Evolutionary conservation across 177 flowering plant genomes (phyloP), one percentile per base, ranked within the genome.

Genomic region (Vitis hybrid): DNA sequence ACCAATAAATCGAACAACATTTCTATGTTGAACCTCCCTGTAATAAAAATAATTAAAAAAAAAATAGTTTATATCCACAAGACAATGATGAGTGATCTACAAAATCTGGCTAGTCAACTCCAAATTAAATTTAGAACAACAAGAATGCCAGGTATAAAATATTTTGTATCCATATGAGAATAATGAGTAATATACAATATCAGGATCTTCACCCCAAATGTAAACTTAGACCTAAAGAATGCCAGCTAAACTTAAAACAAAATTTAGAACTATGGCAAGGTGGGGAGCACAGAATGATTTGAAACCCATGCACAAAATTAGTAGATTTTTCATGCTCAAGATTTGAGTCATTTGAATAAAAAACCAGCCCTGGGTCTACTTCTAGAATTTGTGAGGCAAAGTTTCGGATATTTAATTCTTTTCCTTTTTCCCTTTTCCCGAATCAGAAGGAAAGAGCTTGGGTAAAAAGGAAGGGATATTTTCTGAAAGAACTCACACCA

Each of bases 1-100:
- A 78, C 97, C 98, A 70, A 94, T 82, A 75, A 94, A 94, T 48
- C 85, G 91, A 71, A 94, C 97, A 76, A 94, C 84, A 81, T 94
- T 92, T 76, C 57, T 77, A 73, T 94, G 98, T 60, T 81, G 87
- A 31, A 94, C 97, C 85, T 92, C 84, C 82, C 98, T 92, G 87
- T 84, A 76, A 69, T 14, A 72, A 7, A 68, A 63, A 50, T 9
- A 66, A 26, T 26, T 26, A 26, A 26, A 26, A 26, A 26, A 6
- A 67, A 16, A 61, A 50, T 11, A 63, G 31, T 52, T 61, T 16
- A 21, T 62, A 10, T 26, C 19, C 18, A 5, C 3, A 15, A 15
- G 53, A 64, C 14, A 63, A 48, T 45, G 22, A 63, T 49, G 52
- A 49, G 52, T 18, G 19, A 64, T 64, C 53, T 64, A 64, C 7